Percentiles rank a stretch among this genome's conserved stretches.
These are phyloP conservation scores for Grammothele lineata DNA, from an alignment of 768 basidiomycete genomes.

Conservation along the genomic window DNA sequence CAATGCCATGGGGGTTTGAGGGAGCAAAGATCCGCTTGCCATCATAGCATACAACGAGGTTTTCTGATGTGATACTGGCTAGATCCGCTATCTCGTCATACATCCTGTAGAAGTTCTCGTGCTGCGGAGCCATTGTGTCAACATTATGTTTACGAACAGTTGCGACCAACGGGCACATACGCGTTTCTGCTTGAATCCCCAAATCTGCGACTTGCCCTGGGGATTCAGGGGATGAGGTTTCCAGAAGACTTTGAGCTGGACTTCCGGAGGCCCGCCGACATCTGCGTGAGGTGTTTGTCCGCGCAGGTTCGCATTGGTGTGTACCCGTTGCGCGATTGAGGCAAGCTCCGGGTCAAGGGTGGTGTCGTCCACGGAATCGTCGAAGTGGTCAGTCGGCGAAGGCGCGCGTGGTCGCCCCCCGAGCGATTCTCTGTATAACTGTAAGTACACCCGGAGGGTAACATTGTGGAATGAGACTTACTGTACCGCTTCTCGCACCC, in stretches of 20 bases:
- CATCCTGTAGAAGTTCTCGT: constrained; percentile 57
- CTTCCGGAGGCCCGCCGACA: constrained; percentile 31
- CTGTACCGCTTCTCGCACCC: constrained; percentile 60
- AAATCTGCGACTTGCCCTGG: constrained; percentile 34
- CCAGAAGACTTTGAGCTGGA: constrained; percentile 60
- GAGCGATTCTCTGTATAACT: constrained; percentile 42
- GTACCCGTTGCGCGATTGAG: constrained; percentile 43
- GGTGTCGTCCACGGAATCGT: constrained; percentile 47
- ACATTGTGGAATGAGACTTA: constrained; percentile 26
- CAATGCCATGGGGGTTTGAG: constrained; percentile 59
- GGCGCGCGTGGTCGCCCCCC: constrained; percentile 35
- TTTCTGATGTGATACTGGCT: constrained; percentile 43
- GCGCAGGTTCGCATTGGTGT: too few relatives aligned
- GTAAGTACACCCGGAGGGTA: not conserved
- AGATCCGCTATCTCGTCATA: constrained; percentile 67
- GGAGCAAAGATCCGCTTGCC: constrained; percentile 65
- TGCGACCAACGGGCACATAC: constrained; percentile 31
- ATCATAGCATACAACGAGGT: constrained; percentile 57
- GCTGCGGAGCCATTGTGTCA: constrained; percentile 44
- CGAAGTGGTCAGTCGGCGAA: constrained; percentile 41
- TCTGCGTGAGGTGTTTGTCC: constrained; percentile 20
- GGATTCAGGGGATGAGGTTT: constrained; percentile 55
- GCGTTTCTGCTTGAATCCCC: constrained; percentile 55
- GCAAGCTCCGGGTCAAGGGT: constrained; percentile 61
- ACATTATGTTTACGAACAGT: too few relatives aligned